A percentile compares a stretch with the other conserved stretches of the same genome.
Evolutionary conservation across 2,329 filamentous ascomycete genomes (phyloP).

Genomic region (Reticulascus tulasneorum): DNA sequence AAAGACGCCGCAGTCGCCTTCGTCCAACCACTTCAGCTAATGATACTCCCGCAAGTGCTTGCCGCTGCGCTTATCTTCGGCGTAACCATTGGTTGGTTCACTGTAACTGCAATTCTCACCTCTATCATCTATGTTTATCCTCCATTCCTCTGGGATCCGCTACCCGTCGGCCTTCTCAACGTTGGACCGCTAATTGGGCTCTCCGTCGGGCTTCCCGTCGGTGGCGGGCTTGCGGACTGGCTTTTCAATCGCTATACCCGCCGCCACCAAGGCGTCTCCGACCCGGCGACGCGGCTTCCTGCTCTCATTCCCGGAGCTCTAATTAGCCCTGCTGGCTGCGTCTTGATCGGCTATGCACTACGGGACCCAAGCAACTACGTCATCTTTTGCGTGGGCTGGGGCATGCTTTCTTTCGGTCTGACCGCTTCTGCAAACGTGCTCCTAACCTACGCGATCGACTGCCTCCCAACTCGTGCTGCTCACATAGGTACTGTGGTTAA

Average conservation of each 20-base stretch:
- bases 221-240: conserved; percentile 9
- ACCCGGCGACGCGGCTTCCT: conserved; percentile 13
- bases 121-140: conserved; percentile 6
- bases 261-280: background rate
- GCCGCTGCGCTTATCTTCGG: conserved; percentile 9
- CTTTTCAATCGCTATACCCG: conserved; percentile 5
- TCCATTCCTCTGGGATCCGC: conserved; percentile 6
- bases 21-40: conserved; percentile 1
- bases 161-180: conserved; percentile 6
- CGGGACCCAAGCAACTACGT: conserved; percentile 12
- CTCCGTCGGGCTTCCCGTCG: conserved; percentile 5
- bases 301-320: conserved; percentile 11
- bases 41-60: conserved; percentile 7
- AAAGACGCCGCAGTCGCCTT: background rate
- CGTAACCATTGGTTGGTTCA: conserved; percentile 9
- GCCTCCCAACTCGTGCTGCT: conserved; percentile 8
- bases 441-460: conserved; percentile 16
- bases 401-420: conserved; percentile 15
- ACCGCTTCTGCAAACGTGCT: conserved; percentile 17
- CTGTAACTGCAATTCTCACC: conserved; percentile 3
- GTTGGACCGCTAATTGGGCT: conserved; percentile 6
- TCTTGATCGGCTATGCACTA: conserved; percentile 13
- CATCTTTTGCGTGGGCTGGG: conserved; percentile 13
- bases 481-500: conserved; percentile 16
- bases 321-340: conserved; percentile 14